Base-by-base conservation (phyloP, 108 stramenopile genomes). In the Cylindrotheca fusiformis region DNA sequence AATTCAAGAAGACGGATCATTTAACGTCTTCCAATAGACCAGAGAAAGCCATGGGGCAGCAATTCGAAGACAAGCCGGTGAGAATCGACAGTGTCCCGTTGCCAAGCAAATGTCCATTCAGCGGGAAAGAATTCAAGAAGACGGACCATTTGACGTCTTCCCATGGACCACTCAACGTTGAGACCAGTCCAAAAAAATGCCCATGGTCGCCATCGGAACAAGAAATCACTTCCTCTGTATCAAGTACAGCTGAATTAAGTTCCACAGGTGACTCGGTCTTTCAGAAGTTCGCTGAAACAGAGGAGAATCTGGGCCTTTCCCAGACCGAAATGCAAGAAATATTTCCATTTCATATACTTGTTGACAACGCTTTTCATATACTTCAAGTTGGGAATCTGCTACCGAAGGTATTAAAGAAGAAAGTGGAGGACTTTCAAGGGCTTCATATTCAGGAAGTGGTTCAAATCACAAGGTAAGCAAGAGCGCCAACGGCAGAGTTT, bases 321-420 rank as follows among this genome's bases (percentile, higher is more conserved):
- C 28, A n/a, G 8, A n/a, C 17, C 0, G 65, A 62, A 27, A 67
- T 66, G n/a, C 41, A 44, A 49, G 60, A 62, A 22, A 20, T 79
- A 5, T 75, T 79, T 60, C 77, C 77, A 2, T 78, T 72, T 55
- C 77, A 78, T 50, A 50, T 78, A 6, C 55, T 73, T 30, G 51
- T 79, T 17, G 58, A 74, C 50, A n/a, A 66, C 23, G 49, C 65
- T 14, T 75, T 79, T 51, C 55, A 18, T 14, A 72, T 79, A 21
- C 23, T 71, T 32, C 73, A 79, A 53, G 53, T 63, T 18, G 79
- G 79, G 14, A 65, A 58, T 8, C 48, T 63, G n/a, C 44, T 75
- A 0, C 62, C 79, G 10, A 64, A 67, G 28, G 41, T 72, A 19
- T 19, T 75, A 41, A 6, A 41, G 14, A 41, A 6, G 14, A 41